Percentiles rank a stretch among this genome's conserved stretches.
Evolutionary conservation across 2,329 filamentous ascomycete species (phyloP).

Genomic region (Iodosphaeria phyllophila): DNA sequence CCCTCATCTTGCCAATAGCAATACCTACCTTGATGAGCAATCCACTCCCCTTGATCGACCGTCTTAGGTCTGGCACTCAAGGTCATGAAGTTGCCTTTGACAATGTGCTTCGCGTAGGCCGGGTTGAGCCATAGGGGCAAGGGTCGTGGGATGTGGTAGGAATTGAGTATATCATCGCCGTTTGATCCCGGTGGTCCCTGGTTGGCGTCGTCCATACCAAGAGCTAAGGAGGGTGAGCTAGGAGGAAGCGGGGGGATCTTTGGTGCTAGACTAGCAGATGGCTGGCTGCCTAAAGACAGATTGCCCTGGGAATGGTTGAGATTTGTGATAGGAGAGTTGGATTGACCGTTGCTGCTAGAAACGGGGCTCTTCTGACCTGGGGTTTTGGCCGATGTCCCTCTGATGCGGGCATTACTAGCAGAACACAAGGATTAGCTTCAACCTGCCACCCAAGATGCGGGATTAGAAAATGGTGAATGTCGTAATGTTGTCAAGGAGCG

Average conservation of each 20-base stretch:
- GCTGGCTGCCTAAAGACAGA: conserved; percentile 27
- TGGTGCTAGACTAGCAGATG: conserved; percentile 31
- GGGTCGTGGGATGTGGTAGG: conserved; percentile 45
- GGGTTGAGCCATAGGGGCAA: conserved; percentile 60
- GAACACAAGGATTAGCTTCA: too few species aligned
- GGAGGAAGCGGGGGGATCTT: conserved; percentile 41
- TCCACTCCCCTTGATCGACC: conserved; percentile 87
- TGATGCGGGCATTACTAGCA: conserved; percentile 36
- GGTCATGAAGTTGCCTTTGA: conserved; percentile 96
- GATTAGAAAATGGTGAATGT: conserved; percentile 10
- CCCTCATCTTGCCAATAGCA: background rate
- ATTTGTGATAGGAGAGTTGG: conserved; percentile 29
- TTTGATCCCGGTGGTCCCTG: conserved; percentile 21
- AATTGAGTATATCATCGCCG: conserved; percentile 35
- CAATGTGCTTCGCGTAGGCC: conserved; percentile 65
- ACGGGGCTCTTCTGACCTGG: conserved; percentile 32
- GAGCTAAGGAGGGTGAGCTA: conserved; percentile 45
- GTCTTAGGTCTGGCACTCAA: conserved; percentile 83
- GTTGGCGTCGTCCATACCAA: conserved; percentile 46
- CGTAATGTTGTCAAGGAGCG: conserved; percentile 1
- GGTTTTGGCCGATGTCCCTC: conserved; percentile 32
- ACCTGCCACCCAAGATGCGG: too few species aligned
- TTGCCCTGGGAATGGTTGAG: too few species aligned
- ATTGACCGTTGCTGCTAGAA: conserved; percentile 26
- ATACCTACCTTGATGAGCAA: conserved; percentile 72